Base-by-base conservation (phyloP, 2,329 filamentous ascomycete genomes). In the Aspergillus fructus region DNA sequence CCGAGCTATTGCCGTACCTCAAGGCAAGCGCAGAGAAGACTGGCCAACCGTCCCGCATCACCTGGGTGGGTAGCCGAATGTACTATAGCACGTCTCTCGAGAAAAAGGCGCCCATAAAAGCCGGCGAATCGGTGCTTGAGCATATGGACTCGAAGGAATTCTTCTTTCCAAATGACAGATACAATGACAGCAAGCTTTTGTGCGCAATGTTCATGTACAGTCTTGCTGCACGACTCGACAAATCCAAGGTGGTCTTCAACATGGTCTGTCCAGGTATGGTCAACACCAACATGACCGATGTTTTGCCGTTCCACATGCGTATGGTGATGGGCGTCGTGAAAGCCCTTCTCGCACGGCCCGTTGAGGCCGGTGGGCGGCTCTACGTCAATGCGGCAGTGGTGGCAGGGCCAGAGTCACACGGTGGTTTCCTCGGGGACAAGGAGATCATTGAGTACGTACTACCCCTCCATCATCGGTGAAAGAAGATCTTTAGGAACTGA, bases 1-100 rank as follows among this genome's bases (percentile, higher is more conserved):
- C 66, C 3, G 60, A 65, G 13, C 53, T 71, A 15, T 57, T 71
- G 2, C 67, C 68, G 2, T 57, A 77, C 23, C 61, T 76, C 6
- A 64, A 63, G 41, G 40, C 39, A 3, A 37, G 56, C 11, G 61
- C 64, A 1, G 49, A 57, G 33, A 61, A 56, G 37, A 61, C 54
- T 4, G 59, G 60, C 3, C 41, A 30, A 0, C 58, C 61, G 9
- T 39, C 59, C 4, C 56, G 60, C 8, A 55, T 67, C 13, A 62
- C 53, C 49, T 67, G 65, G 65, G 49, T 67, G 2, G 65, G 65
- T 11, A 66, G 64, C 53, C 61, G 65, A 1, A 49, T 13, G 50
- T 39, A 60, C 33, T 42, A 49, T 8, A 21, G 21, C 3, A n/a
- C 2, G 19, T 24, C 42, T 6, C 19, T 3, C 13, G 15, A 15